These are phyloP conservation scores for Candida silvicultrix DNA, from an alignment of 805 yeast genomes.

Conservation along the genomic window DNA sequence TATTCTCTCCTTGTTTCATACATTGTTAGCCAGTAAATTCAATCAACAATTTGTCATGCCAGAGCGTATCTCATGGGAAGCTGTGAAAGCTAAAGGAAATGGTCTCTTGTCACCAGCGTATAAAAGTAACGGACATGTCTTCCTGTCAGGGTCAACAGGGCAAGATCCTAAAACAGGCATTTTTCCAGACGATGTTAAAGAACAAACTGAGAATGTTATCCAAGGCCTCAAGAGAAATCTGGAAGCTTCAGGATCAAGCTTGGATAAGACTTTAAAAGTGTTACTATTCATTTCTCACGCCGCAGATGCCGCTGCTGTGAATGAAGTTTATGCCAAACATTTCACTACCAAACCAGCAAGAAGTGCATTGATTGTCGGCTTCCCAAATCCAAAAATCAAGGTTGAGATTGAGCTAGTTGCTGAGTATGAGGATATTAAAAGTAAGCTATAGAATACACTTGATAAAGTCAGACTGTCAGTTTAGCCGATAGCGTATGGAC, in stretches of 20 bases:
- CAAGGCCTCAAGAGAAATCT: slow-evolving; percentile 35
- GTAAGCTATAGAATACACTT: slow-evolving; percentile 2
- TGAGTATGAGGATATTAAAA: slow-evolving; percentile 12
- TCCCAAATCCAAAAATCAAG: slow-evolving; percentile 42
- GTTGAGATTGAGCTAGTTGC: slow-evolving; percentile 50
- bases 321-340: slow-evolving; percentile 38
- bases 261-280: slow-evolving; percentile 42
- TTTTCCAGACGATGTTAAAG: slow-evolving; percentile 35
- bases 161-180: slow-evolving; percentile 32
- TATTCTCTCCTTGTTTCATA: too few relatives aligned
- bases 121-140: slow-evolving; percentile 34
- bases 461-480: too few relatives aligned
- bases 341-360: slow-evolving; percentile 47
- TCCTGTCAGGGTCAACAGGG: slow-evolving; percentile 45
- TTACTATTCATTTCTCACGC: slow-evolving; percentile 40
- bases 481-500: too few relatives aligned
- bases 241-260: slow-evolving; percentile 37
- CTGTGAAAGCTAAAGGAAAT: slow-evolving; percentile 24
- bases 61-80: slow-evolving; percentile 30
- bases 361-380: slow-evolving; percentile 43
- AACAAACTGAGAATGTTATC: slow-evolving; percentile 40
- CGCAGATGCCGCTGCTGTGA: slow-evolving; percentile 35
- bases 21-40: background rate
- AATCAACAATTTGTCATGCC: slow-evolving; percentile 30
- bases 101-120: slow-evolving; percentile 35